These are phyloP conservation scores for Dactylellina drechsleri DNA, from an alignment of 2,329 filamentous ascomycete species.

Conservation along the genomic window DNA sequence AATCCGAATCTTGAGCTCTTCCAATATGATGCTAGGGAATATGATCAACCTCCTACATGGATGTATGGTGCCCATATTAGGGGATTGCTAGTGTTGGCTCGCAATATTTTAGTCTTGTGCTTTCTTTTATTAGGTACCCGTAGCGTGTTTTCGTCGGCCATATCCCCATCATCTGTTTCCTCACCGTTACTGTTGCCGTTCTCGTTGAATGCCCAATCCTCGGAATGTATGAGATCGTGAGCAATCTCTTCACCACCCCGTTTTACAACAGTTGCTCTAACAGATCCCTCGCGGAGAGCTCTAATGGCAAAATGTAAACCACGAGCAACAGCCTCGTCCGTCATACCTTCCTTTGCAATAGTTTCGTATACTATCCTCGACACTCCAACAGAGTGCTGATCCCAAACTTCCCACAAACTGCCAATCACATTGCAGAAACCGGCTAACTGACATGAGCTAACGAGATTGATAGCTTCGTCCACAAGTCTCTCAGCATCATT, in stretches of 20 bases:
- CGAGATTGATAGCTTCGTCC: neutral
- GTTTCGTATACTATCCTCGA: slow-evolving; percentile 59
- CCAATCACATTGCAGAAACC: neutral
- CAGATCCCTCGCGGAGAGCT: neutral
- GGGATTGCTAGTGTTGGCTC: neutral
- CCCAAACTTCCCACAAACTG: neutral
- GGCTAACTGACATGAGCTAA: neutral
- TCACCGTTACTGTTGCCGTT: no score
- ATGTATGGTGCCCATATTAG: neutral
- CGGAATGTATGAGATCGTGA: no score
- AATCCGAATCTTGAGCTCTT: no score
- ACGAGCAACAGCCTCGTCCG: neutral
- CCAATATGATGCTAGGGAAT: no score
- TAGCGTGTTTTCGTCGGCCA: no score
- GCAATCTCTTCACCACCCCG: no score
- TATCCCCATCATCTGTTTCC: no score
- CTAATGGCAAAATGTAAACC: slow-evolving; percentile 1
- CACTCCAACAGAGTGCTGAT: slow-evolving; percentile 59
- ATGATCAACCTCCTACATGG: neutral
- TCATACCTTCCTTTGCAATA: slow-evolving; percentile 5
- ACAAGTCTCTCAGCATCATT: neutral
- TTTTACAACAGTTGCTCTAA: neutral
- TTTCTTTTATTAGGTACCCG: no score
- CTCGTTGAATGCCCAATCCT: no score
- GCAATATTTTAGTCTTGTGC: no score